Evolutionary conservation across 306 rosid species (phyloP), one percentile per base, ranked within the genome.

Genomic region (Medicago ruthenica): DNA sequence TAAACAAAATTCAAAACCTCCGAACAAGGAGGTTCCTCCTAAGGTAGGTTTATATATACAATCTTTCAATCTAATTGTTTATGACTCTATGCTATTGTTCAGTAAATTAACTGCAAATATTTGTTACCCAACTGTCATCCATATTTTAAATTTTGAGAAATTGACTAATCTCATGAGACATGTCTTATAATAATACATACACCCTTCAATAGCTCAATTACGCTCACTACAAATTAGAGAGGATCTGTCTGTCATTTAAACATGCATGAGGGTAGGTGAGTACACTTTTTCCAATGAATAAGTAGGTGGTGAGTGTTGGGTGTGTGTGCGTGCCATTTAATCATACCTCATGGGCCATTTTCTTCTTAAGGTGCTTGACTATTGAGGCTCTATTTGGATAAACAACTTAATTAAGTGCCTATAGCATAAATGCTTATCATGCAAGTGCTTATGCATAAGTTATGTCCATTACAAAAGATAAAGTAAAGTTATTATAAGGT

Each of bases 1-100:
- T 1, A 79, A 86, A 65, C 82, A 54, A 20, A 86, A 88, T 65
- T 82, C 44, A 7, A 86, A 68, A 67, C 93, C 97, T 85, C 98
- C 96, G 39, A 87, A 85, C 78, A 87, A 82, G 75, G 98, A 94
- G 89, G 82, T 92, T 73, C 87, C 83, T 16, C 97, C 97, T 41
- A 82, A 87, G 98, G 98, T 91, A 73, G 40, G 9, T 42, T 67
- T 20, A 42, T 70, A 22, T 73, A 0, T 78, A 27, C 31, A 70
- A 5, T 70, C 58, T 76, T 79, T 71, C 39, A 27, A 18, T 63
- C 31, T 39, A 21, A 31, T 14, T 59, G 2, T 65, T 4, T 21
- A 10, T 57, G 16, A 48, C 8, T 48, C 18, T 15, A 15, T 48
- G 55, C 8, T 67, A 22, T 39, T 73, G 34, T 24, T 34, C 17